phyloP scores from a whole-genome alignment of 148 eudicot species.

The Mesembryanthemum crystallinum region DNA sequence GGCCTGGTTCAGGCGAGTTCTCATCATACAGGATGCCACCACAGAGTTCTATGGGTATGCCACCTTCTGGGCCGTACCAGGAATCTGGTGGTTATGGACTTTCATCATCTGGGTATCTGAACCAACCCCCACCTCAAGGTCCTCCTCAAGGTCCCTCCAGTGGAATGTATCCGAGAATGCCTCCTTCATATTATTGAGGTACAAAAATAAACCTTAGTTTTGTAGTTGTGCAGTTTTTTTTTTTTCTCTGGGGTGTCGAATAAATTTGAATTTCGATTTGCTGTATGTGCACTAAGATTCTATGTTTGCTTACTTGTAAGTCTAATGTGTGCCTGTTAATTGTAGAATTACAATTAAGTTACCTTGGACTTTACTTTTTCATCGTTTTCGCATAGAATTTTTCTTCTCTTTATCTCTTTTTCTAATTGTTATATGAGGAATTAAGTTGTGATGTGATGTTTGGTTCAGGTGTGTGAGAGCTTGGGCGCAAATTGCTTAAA shows the following conservation, averaged over 20 bases:
- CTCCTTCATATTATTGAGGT: constrained; percentile 81
- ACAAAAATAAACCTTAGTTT: background rate
- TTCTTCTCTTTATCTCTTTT: constrained; percentile 21
- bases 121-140: constrained; percentile 44
- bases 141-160: constrained; percentile 76
- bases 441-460: constrained; percentile 67
- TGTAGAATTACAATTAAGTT: background rate
- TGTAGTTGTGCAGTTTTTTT: background rate
- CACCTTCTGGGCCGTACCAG: constrained; percentile 43
- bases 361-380: background rate
- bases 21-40: constrained; percentile 63
- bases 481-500: constrained; percentile 86
- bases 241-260: background rate
- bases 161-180: constrained; percentile 74
- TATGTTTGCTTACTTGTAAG: too few species aligned
- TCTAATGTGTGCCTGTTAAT: background rate
- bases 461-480: constrained; percentile 93
- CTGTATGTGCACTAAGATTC: background rate
- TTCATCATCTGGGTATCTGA: constrained; percentile 39
- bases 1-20: constrained; percentile 47
- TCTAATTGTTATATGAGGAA: constrained; percentile 49
- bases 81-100: constrained; percentile 61
- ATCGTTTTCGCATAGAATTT: background rate
- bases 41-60: constrained; percentile 45
- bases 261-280: background rate